Percentiles rank a stretch among this genome's conserved stretches.
phyloP scores from a whole-genome alignment of 129 eudicot species.

The Flaveria ramosissima region DNA sequence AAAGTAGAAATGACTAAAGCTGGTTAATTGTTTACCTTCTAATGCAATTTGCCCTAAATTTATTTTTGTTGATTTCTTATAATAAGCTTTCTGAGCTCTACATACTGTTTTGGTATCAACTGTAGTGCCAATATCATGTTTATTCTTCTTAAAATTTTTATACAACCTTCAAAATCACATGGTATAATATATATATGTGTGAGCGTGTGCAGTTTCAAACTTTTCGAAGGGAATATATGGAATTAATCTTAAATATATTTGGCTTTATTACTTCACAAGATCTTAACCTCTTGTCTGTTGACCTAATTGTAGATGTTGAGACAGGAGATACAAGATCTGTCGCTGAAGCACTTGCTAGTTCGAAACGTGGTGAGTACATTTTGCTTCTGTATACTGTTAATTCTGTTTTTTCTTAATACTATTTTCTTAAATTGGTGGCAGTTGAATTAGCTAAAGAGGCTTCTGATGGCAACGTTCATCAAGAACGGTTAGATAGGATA shows the following conservation, averaged over 20 bases:
- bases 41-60: too few relatives aligned
- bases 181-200: too few relatives aligned
- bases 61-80: too few relatives aligned
- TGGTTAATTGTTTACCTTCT: too few relatives aligned
- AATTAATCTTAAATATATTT: neutral
- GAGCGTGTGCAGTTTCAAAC: too few relatives aligned
- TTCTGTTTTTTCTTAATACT: neutral
- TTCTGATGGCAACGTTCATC: constrained; percentile 44
- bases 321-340: constrained; percentile 76
- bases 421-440: constrained; percentile 37
- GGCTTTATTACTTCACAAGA: neutral
- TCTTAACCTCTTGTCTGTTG: constrained; percentile 3
- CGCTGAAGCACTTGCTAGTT: constrained; percentile 90
- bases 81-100: too few relatives aligned
- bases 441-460: constrained; percentile 82
- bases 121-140: too few relatives aligned
- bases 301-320: constrained; percentile 60
- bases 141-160: too few relatives aligned
- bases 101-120: too few relatives aligned
- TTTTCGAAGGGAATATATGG: neutral
- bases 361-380: constrained; percentile 57
- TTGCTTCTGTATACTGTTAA: neutral
- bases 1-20: too few relatives aligned
- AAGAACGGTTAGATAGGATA: constrained; percentile 60
- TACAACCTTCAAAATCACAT: too few relatives aligned